Percentiles rank a stretch among this genome's conserved stretches.
phyloP scores from a whole-genome alignment of 306 rosid genomes.

The Ormosia semicastrata region DNA sequence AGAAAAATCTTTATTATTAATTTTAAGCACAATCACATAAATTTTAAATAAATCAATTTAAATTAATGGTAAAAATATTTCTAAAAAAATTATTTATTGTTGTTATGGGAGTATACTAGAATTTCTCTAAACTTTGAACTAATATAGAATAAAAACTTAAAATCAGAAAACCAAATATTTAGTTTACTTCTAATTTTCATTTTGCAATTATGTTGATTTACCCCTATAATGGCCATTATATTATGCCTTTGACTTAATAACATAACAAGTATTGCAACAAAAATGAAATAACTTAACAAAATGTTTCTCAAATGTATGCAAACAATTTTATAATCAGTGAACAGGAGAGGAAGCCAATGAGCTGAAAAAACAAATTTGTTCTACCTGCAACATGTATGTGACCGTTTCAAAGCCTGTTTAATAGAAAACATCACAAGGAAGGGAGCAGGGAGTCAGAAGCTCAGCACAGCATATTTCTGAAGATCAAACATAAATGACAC shows the following conservation, averaged over 20 bases:
- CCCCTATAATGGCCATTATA: neutral
- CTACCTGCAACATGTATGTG: slow-evolving; percentile 98
- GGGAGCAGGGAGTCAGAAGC: slow-evolving; percentile 22
- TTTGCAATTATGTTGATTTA: neutral
- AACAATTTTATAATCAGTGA: neutral
- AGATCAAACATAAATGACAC: neutral
- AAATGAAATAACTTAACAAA: neutral
- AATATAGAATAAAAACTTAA: neutral
- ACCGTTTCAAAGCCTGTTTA: slow-evolving; percentile 92
- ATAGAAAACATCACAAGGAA: slow-evolving; percentile 24
- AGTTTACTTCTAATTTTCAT: neutral
- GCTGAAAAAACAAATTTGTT: neutral
- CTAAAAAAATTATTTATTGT: too few species aligned
- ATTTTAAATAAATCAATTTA: too few species aligned
- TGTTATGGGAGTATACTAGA: too few species aligned
- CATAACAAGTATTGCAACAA: neutral
- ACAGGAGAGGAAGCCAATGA: neutral
- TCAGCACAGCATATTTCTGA: neutral
- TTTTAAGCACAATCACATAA: too few species aligned
- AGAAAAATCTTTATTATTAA: too few species aligned
- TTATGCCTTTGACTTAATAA: neutral
- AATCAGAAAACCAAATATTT: neutral
- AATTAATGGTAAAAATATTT: too few species aligned
- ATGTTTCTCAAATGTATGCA: neutral
- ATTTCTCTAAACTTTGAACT: neutral